phyloP scores from a whole-genome alignment of 2,329 filamentous ascomycete genomes.

The Aspergillus spinulosporus region DNA sequence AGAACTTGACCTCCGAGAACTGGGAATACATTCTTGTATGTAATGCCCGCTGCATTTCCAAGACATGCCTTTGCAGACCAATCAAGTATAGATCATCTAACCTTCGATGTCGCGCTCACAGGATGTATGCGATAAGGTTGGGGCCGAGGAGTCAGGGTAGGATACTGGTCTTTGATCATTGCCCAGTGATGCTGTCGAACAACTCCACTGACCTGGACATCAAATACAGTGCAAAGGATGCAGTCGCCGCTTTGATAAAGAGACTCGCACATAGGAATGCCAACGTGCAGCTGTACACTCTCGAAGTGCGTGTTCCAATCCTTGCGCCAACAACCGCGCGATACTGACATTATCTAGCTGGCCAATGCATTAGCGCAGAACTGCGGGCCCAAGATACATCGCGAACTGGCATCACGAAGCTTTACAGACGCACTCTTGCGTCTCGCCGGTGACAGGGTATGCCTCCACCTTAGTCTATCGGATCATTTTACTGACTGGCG shows the following conservation, averaged over 20 bases:
- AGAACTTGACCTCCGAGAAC: slow-evolving; percentile 88
- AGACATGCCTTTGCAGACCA: neutral
- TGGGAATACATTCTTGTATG: slow-evolving; percentile 69
- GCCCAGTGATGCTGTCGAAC: neutral
- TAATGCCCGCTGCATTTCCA: slow-evolving; percentile 1
- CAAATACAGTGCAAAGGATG: slow-evolving; percentile 67
- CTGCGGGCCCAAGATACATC: slow-evolving; percentile 81
- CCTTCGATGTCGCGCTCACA: slow-evolving; percentile 28
- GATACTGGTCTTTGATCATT: neutral
- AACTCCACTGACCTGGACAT: slow-evolving; percentile 17
- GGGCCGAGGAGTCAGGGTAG: slow-evolving; percentile 51
- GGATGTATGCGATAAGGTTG: slow-evolving; percentile 63
- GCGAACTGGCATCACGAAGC: slow-evolving; percentile 83
- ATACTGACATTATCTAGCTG: slow-evolving; percentile 55
- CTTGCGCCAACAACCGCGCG: neutral
- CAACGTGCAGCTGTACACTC: slow-evolving; percentile 92
- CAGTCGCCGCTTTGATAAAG: slow-evolving; percentile 86
- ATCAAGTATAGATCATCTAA: slow-evolving; percentile 19
- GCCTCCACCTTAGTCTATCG: no score
- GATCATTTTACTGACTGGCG: slow-evolving; percentile 7
- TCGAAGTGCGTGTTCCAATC: slow-evolving; percentile 60
- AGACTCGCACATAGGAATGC: slow-evolving; percentile 89
- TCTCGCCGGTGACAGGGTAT: slow-evolving; percentile 77
- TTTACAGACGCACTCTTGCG: slow-evolving; percentile 93
- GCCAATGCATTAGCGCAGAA: slow-evolving; percentile 91